A percentile compares a stretch with the other conserved stretches of the same genome.
Conservation (phyloP, 2,329 filamentous ascomycete species). For the Fusarium graminum region DNA sequence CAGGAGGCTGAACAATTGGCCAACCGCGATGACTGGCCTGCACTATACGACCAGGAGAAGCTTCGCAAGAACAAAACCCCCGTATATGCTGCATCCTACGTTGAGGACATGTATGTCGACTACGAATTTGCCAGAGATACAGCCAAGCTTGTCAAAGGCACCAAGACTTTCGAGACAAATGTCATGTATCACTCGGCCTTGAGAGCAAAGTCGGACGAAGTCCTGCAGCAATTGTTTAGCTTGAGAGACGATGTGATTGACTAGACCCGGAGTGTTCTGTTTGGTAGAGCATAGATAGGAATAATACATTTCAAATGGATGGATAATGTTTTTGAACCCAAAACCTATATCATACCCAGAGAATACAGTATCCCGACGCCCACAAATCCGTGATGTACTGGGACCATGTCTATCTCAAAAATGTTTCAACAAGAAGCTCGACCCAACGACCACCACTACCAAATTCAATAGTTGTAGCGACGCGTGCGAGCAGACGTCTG, state of each 20-base stretch:
- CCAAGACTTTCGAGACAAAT: conserved; percentile 88
- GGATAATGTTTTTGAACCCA: conserved; percentile 11
- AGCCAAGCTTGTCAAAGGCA: conserved; percentile 78
- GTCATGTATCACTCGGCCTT: conserved; percentile 88
- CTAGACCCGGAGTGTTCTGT: conserved; percentile 49
- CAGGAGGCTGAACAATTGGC: conserved; percentile 80
- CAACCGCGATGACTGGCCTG: conserved; percentile 75
- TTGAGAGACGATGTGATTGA: conserved; percentile 78
- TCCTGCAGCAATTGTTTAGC: conserved; percentile 80
- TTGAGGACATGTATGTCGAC: conserved; percentile 95
- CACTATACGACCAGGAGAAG: conserved; percentile 80
- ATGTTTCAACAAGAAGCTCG: not conserved
- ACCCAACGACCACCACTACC: not conserved
- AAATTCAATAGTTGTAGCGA: not conserved
- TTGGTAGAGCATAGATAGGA: not conserved
- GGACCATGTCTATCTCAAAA: not conserved
- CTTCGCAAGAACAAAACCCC: conserved; percentile 84
- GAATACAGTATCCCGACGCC: not conserved
- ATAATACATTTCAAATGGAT: not conserved
- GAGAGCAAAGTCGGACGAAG: conserved; percentile 77
- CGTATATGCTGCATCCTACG: conserved; percentile 84
- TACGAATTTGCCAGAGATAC: conserved; percentile 79
- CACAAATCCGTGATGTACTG: not conserved
- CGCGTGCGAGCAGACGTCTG: conserved; percentile 11
- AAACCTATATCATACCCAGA: conserved; percentile 5